Evolutionary conservation across 1,139 yeast species (phyloP), one percentile per base, ranked within the genome.

Genomic region (Lodderomyces orthopsilosis): DNA sequence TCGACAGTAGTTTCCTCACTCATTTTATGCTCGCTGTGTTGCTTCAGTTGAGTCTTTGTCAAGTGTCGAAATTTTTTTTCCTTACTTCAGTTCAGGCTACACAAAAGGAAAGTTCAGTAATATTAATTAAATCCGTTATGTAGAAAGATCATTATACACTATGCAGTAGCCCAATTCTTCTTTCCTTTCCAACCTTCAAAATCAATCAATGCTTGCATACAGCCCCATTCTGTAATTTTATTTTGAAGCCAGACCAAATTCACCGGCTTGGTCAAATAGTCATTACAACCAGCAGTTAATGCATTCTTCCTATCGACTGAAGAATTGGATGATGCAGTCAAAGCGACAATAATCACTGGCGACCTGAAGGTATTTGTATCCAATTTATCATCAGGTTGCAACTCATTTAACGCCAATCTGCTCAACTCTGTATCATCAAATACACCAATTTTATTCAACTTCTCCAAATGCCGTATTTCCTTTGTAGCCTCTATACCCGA

Each of bases 131-230:
- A 21, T 8, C 8, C 5, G 5, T 8, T 21, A 21, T 21, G 9
- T 8, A 24, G 27, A 8, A 8, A 27, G 5, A 27, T 17, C 9
- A 30, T 21, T 13, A 8, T 4, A 9, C 7, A 3, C 28, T 37
- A 37, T 9, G 21, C 15, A 18, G 19, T 14, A 3, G 23, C 17
- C 37, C 51, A 42, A 23, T 40, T 43, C 34, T 61, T 47, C 45
- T 67, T 69, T 13, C 58, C 58, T 49, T 83, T 83, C 96, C 96
- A 93, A 28, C 95, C 95, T 62, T 93, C 97, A 62, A 87, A 93
- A 65, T 93, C 96, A 62, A 93, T 91, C 47, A 93, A 70, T 1
- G 98, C 98, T 67, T 93, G 98, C 98, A 93, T 93, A 58, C 88
- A 82, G 1, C 94, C 94, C 98, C 98, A 91, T 65, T 93, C 98